These are phyloP conservation scores for Blastomyces gilchristii DNA, from an alignment of 2,329 filamentous ascomycete genomes.

Conservation along the genomic window DNA sequence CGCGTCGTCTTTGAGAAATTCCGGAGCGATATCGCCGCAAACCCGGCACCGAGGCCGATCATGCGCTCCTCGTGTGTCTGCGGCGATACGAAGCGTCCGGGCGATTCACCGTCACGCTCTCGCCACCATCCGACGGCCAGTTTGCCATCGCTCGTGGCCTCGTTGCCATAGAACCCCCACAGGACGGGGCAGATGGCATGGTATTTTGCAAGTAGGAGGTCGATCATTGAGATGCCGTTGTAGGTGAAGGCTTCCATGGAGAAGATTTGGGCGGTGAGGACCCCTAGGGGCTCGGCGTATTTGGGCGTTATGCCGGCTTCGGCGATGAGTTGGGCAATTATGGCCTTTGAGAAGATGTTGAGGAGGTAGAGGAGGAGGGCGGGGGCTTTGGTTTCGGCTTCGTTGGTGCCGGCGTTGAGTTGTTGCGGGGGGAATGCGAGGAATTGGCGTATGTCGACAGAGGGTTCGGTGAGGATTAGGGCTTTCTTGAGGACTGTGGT, in stretches of 20 bases:
- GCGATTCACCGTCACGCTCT: constrained; percentile 34
- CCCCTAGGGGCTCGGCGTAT: constrained; percentile 67
- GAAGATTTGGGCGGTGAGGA: constrained; percentile 65
- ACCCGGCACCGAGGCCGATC: constrained; percentile 74
- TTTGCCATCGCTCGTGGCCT: constrained; percentile 60
- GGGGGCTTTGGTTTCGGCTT: constrained; percentile 41
- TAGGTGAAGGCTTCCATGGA: constrained; percentile 57
- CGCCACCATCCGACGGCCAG: constrained; percentile 63
- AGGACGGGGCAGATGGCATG: constrained; percentile 70
- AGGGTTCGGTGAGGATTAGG: constrained; percentile 43
- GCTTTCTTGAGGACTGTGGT: constrained; percentile 45
- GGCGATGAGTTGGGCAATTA: constrained; percentile 59
- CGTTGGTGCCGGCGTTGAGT: constrained; percentile 32
- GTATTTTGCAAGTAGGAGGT: constrained; percentile 81
- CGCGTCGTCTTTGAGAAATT: constrained; percentile 64
- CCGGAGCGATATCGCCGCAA: constrained; percentile 68
- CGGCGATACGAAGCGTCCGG: constrained; percentile 48
- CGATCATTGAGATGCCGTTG: constrained; percentile 59
- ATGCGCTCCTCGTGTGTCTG: constrained; percentile 72
- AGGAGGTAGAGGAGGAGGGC: constrained; percentile 63
- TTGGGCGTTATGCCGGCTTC: constrained; percentile 55
- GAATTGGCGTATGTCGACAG: constrained; percentile 47
- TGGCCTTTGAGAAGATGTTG: constrained; percentile 63
- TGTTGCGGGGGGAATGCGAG: constrained; percentile 36
- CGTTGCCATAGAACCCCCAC: constrained; percentile 69